Conservation (phyloP, 441 rosid species). For the Caryocar brasiliense region DNA sequence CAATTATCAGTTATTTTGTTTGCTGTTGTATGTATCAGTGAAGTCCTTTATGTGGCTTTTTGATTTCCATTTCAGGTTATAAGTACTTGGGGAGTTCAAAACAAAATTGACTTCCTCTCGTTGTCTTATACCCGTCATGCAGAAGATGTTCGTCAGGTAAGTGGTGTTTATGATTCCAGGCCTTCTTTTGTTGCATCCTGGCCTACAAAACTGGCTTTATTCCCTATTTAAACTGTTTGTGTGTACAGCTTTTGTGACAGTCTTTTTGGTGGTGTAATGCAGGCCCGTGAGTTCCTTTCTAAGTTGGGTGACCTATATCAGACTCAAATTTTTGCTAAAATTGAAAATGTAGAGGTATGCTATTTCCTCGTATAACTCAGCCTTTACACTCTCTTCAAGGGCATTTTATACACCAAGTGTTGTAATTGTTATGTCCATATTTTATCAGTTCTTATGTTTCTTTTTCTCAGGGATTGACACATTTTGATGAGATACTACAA, state of each 20-base stretch:
- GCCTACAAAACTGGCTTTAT: background rate
- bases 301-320: slow-evolving; percentile 79
- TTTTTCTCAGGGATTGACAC: slow-evolving; percentile 62
- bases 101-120: slow-evolving; percentile 91
- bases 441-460: background rate
- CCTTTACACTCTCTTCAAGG: background rate
- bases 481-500: slow-evolving; percentile 94
- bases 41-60: background rate
- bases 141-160: slow-evolving; percentile 90
- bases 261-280: slow-evolving; percentile 13
- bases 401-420: background rate
- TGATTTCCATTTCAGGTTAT: slow-evolving; percentile 45
- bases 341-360: slow-evolving; percentile 72
- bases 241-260: background rate
- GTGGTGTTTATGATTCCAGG: background rate
- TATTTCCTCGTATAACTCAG: background rate
- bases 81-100: slow-evolving; percentile 84
- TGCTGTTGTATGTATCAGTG: background rate
- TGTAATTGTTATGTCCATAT: background rate
- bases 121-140: slow-evolving; percentile 87
- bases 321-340: slow-evolving; percentile 92
- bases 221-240: background rate
- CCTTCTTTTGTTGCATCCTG: background rate
- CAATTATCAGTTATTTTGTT: background rate
- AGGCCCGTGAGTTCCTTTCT: slow-evolving; percentile 80